A percentile compares a stretch with the other conserved stretches of the same genome.
Conservation (phyloP, 495 filamentous ascomycete genomes). For the Bombardia bombarda region DNA sequence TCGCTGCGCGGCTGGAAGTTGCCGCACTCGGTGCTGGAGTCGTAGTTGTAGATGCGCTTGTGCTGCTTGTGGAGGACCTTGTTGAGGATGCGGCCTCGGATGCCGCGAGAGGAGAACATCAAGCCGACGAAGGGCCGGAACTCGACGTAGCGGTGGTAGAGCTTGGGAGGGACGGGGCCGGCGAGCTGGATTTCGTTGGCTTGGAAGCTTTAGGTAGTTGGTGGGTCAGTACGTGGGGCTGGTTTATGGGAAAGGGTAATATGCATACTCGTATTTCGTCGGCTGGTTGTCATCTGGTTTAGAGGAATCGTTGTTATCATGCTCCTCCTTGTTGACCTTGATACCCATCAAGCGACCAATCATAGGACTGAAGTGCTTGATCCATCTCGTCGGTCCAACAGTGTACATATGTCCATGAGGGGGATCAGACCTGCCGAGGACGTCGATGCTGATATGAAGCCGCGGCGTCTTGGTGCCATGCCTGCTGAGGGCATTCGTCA, state of each 20-base stretch:
- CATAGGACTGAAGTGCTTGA: conserved; percentile 80
- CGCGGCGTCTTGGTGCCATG: conserved; percentile 45
- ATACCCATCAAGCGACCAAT: conserved; percentile 75
- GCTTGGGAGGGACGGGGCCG: conserved; percentile 66
- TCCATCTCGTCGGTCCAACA: conserved; percentile 65
- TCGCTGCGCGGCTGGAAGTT: conserved; percentile 38
- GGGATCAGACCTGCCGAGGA: conserved; percentile 64
- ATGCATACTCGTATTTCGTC: conserved; percentile 65
- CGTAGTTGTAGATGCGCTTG: conserved; percentile 77
- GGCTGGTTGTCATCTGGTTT: conserved; percentile 34
- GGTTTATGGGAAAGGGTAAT: not conserved
- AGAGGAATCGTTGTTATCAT: conserved; percentile 26
- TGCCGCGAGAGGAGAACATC: conserved; percentile 73
- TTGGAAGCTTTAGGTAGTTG: conserved; percentile 81
- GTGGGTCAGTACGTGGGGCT: too few species aligned
- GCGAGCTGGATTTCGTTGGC: conserved; percentile 84
- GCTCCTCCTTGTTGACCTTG: conserved; percentile 49
- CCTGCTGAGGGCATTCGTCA: conserved; percentile 45
- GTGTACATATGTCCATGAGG: conserved; percentile 76
- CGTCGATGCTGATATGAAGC: conserved; percentile 61
- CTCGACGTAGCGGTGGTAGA: conserved; percentile 89
- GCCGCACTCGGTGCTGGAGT: conserved; percentile 63
- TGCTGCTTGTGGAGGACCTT: conserved; percentile 88
- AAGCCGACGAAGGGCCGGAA: conserved; percentile 83
- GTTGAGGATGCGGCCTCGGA: conserved; percentile 71